Evolutionary conservation across 2,329 filamentous ascomycete genomes (phyloP), one percentile per base, ranked within the genome.

Genomic region (Arthrobotrys iridis): DNA sequence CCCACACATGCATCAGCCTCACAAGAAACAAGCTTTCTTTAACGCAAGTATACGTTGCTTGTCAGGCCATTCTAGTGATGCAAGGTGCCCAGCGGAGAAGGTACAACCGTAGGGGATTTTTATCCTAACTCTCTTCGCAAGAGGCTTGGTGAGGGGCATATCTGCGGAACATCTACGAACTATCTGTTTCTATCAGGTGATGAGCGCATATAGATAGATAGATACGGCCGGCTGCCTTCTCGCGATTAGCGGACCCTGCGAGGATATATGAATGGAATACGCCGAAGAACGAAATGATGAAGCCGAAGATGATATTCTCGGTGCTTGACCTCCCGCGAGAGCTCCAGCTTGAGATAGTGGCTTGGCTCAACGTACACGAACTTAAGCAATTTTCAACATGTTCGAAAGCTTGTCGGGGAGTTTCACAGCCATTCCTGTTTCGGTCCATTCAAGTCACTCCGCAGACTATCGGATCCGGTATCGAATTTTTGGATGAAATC

Each of bases 201-300:
- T 55, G 50, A 55, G 50, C 50, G 50, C 50, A 55, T 55, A n/a
- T n/a, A n/a, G n/a, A n/a, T n/a, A n/a, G n/a, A n/a, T n/a, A 55
- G 50, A 55, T 55, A n/a, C 26, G 13, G n/a, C 15, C 8, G 48
- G n/a, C 10, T 18, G 10, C 7, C n/a, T n/a, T 20, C 30, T 37
- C 15, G 50, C 24, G 50, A 24, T 55, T 30, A 55, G 28, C 15
- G 30, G 50, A 55, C 10, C 15, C 24, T 20, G 48, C 26, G 48
- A 8, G 28, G 28, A 52, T 50, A 3, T 37, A 2, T 37, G 35
- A 40, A 40, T 13, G n/a, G 35, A 15, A 40, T 40, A 13, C n/a
- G 35, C n/a, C n/a, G n/a, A n/a, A n/a, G n/a, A n/a, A n/a, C n/a
- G n/a, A n/a, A n/a, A n/a, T n/a, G 35, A n/a, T 4, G 35, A n/a